phyloP scores from a whole-genome alignment of 306 rosid species.

The Cucumis cinereus region DNA sequence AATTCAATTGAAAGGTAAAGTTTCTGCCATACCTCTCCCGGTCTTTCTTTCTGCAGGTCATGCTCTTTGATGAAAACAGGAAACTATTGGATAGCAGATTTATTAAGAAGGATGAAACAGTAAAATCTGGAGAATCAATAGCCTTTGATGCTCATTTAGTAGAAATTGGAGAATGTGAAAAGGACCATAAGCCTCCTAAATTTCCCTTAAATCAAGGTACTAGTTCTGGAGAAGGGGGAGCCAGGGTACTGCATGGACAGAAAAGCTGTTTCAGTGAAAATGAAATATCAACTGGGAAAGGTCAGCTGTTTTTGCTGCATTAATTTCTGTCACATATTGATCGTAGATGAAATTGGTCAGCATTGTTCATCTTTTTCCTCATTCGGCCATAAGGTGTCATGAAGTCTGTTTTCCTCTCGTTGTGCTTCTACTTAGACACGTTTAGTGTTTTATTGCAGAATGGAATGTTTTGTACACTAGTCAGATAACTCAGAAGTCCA shows the following conservation, averaged over 20 bases:
- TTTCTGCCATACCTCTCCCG: not conserved
- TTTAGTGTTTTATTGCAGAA: conserved; percentile 7
- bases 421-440: not conserved
- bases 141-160: conserved; percentile 55
- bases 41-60: conserved; percentile 32
- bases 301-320: not conserved
- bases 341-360: not conserved
- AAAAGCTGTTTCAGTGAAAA: not conserved
- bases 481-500: conserved; percentile 23
- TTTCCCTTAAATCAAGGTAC: conserved; percentile 17
- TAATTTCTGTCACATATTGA: not conserved
- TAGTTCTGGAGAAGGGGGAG: conserved; percentile 16
- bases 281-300: conserved; percentile 5
- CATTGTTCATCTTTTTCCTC: not conserved
- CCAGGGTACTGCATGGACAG: conserved; percentile 20
- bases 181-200: conserved; percentile 28
- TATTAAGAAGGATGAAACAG: conserved; percentile 47
- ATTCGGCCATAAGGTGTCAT: not conserved
- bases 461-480: conserved; percentile 21
- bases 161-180: conserved; percentile 50
- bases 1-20: not conserved
- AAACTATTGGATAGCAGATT: conserved; percentile 54
- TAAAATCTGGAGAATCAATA: conserved; percentile 46
- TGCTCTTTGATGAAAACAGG: conserved; percentile 49
- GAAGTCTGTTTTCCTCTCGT: not conserved